These are phyloP conservation scores for Tylopilus sp. DNA, from an alignment of 1,284 basidiomycete species.

Conservation along the genomic window DNA sequence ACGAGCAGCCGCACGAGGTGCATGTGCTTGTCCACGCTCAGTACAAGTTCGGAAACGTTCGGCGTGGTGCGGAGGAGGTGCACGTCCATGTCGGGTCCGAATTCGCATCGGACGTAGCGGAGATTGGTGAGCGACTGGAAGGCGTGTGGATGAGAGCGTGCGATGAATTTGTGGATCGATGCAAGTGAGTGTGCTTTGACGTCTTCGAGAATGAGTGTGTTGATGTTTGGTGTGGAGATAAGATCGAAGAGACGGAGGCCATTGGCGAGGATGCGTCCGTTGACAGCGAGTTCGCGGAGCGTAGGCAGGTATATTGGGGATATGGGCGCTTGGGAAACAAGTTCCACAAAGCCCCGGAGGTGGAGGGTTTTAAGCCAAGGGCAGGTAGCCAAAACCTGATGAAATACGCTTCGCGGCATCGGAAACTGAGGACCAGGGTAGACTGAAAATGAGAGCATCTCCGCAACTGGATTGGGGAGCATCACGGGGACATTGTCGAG, in stretches of 20 bases:
- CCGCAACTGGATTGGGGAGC: slow-evolving; percentile 17
- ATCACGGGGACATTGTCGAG: slow-evolving; percentile 31
- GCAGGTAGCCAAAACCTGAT: slow-evolving; percentile 22
- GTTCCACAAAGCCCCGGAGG: slow-evolving; percentile 32
- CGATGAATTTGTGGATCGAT: slow-evolving; percentile 30
- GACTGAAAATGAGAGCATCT: slow-evolving; percentile 29
- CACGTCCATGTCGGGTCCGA: slow-evolving; percentile 32
- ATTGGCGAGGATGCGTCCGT: slow-evolving; percentile 29
- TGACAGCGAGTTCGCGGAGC: slow-evolving; percentile 32
- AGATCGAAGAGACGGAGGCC: slow-evolving; percentile 33
- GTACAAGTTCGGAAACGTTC: slow-evolving; percentile 25
- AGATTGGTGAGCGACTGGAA: slow-evolving; percentile 28
- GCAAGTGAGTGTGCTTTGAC: slow-evolving; percentile 27
- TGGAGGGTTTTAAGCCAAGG: slow-evolving; percentile 25
- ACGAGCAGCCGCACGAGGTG: slow-evolving; percentile 32
- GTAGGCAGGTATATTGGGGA: slow-evolving; percentile 22
- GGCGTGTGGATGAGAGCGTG: slow-evolving; percentile 24
- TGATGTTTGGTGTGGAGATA: slow-evolving; percentile 31
- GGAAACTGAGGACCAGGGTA: slow-evolving; percentile 33
- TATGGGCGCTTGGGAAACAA: slow-evolving; percentile 18
- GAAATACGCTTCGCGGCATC: slow-evolving; percentile 25
- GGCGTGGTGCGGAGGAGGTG: slow-evolving; percentile 34
- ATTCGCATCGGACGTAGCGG: slow-evolving; percentile 32
- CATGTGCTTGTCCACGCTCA: slow-evolving; percentile 32
- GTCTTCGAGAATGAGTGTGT: slow-evolving; percentile 32